Percentiles rank a stretch among this genome's conserved stretches.
Conservation (phyloP, 176 grass and related monocot species). For the Oryza meyeriana region DNA sequence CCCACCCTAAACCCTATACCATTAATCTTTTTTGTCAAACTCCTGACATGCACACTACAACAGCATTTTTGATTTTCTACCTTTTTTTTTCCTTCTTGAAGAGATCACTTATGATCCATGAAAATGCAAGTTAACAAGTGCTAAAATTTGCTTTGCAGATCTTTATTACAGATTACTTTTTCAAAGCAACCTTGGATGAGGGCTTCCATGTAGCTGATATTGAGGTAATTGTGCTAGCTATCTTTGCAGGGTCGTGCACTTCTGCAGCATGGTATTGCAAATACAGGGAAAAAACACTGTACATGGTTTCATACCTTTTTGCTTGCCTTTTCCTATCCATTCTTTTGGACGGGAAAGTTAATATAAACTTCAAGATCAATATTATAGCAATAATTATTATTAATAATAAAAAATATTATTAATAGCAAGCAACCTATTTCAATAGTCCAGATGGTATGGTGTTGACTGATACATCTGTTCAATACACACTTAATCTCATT, state of each 20-base stretch:
- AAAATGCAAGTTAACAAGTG: neutral
- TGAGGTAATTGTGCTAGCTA: constrained; percentile 50
- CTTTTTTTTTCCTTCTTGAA: neutral
- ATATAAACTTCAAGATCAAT: neutral
- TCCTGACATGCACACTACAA: constrained; percentile 8
- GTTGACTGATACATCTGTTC: neutral
- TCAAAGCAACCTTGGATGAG: constrained; percentile 76
- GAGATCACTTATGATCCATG: neutral
- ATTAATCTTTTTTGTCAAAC: neutral
- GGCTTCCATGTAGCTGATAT: constrained; percentile 73
- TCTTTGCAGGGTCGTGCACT: neutral
- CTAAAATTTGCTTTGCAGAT: constrained; percentile 50
- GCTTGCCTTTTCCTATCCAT: neutral
- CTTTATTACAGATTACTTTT: constrained; percentile 97
- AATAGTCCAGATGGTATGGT: neutral
- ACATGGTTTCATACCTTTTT: neutral
- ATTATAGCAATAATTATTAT: neutral
- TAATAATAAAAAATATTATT: neutral
- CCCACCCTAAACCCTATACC: too few relatives aligned
- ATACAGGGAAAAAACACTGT: neutral
- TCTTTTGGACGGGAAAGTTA: neutral
- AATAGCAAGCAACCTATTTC: neutral
- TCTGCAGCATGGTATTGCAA: neutral
- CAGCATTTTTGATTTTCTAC: neutral
- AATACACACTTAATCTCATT: constrained; percentile 15